Conservation (phyloP, 2,329 filamentous ascomycete species). For the Curvularia verruculosa region DNA sequence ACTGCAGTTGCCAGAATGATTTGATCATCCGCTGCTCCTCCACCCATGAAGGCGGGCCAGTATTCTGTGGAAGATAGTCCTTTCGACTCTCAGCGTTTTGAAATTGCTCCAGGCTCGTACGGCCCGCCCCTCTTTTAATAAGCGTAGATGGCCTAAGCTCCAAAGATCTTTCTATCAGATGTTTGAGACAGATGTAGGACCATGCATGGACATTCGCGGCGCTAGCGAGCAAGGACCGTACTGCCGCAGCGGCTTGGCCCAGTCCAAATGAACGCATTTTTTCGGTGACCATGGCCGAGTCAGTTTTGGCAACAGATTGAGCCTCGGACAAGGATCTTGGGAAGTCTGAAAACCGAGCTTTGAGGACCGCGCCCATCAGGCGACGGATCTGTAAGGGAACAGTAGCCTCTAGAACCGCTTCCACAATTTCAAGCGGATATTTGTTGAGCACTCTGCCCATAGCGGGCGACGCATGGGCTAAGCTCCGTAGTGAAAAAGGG, state of each 20-base stretch:
- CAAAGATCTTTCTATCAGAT: slow-evolving; percentile 16
- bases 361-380: slow-evolving; percentile 1
- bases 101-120: slow-evolving; percentile 4
- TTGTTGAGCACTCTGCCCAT: slow-evolving; percentile 14
- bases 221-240: slow-evolving; percentile 9
- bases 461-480: slow-evolving; percentile 12
- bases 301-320: not conserved
- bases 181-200: slow-evolving; percentile 16
- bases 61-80: slow-evolving; percentile 15
- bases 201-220: slow-evolving; percentile 10
- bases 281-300: not conserved
- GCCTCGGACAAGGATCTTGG: slow-evolving; percentile 3
- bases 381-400: slow-evolving; percentile 3
- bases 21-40: slow-evolving; percentile 16
- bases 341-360: slow-evolving; percentile 2
- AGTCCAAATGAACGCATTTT: slow-evolving; percentile 1
- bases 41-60: slow-evolving; percentile 11
- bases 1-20: slow-evolving; percentile 15
- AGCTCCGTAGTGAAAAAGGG: slow-evolving; percentile 10
- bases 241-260: slow-evolving; percentile 3
- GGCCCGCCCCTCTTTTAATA: not conserved
- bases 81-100: slow-evolving; percentile 13
- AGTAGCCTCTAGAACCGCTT: slow-evolving; percentile 10
- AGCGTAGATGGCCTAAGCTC: slow-evolving; percentile 13
- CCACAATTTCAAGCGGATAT: slow-evolving; percentile 18